Conservation (phyloP, 306 rosid species). For the Corylus heterophylla region DNA sequence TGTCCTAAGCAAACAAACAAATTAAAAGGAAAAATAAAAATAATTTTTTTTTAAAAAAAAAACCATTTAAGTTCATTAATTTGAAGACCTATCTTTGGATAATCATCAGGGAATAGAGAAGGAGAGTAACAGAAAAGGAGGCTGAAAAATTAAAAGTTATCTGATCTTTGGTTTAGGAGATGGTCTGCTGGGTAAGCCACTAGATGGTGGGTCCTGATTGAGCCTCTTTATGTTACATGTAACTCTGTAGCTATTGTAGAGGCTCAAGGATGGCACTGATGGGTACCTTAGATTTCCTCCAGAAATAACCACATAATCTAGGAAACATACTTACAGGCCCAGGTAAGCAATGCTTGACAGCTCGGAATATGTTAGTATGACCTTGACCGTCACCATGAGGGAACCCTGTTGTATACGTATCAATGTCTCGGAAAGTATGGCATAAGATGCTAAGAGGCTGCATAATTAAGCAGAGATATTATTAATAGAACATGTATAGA, state of each 20-base stretch:
- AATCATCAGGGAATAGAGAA: not conserved
- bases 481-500: not conserved
- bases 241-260: not conserved
- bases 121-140: not conserved
- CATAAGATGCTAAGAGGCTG: conserved; percentile 97
- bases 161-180: not conserved
- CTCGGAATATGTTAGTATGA: conserved; percentile 72
- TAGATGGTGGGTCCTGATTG: conserved; percentile 3
- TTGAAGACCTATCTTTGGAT: not conserved
- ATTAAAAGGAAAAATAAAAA: too few relatives aligned
- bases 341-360: conserved; percentile 84
- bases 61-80: not conserved
- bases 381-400: conserved; percentile 94
- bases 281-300: not conserved
- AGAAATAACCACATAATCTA: conserved; percentile 13
- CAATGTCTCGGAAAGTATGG: conserved; percentile 90
- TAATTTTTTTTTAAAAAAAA: too few relatives aligned
- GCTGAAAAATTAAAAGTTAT: not conserved
- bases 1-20: not conserved
- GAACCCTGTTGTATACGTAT: conserved; percentile 78
- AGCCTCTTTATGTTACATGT: not conserved
- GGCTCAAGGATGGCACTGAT: not conserved
- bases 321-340: conserved; percentile 84
- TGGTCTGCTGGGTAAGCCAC: not conserved
- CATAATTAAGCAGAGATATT: conserved; percentile 6